Conservation (phyloP, 441 rosid genomes). For the Gossypium davidsonii region DNA sequence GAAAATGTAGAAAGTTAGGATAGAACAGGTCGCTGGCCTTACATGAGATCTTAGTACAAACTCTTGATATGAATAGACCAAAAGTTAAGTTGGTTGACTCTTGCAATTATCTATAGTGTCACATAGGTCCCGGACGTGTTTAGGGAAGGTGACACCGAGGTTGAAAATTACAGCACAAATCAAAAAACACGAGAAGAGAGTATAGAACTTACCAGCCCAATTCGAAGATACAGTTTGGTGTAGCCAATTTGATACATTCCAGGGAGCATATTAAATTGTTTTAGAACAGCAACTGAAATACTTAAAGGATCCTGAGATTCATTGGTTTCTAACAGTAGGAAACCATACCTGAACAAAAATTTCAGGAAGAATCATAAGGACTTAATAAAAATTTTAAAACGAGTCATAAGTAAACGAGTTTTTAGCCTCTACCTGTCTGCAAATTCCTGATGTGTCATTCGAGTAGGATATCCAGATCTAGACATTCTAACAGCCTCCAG, state of each 20-base stretch:
- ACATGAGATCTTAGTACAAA: neutral
- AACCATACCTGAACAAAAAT: constrained; percentile 54
- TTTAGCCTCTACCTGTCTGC: constrained; percentile 50
- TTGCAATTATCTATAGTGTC: neutral
- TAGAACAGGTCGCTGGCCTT: neutral
- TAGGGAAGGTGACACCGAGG: neutral
- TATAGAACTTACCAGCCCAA: constrained; percentile 61
- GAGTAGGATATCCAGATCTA: constrained; percentile 85
- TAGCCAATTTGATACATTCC: constrained; percentile 95
- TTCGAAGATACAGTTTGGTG: constrained; percentile 71
- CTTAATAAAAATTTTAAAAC: neutral
- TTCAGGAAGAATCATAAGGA: constrained; percentile 1
- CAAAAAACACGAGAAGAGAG: neutral
- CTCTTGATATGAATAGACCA: neutral
- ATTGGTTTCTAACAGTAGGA: constrained; percentile 40
- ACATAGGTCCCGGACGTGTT: neutral
- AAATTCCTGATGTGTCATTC: constrained; percentile 84
- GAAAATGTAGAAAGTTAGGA: neutral
- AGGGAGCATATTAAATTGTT: constrained; percentile 63
- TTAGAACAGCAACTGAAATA: constrained; percentile 68
- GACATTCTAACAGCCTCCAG: constrained; percentile 85
- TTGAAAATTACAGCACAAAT: neutral
- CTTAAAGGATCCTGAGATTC: constrained; percentile 69
- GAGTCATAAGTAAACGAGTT: neutral
- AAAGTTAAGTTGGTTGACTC: neutral